Conservation (phyloP, 441 rosid species). For the Pelargonium cotyledonis region DNA sequence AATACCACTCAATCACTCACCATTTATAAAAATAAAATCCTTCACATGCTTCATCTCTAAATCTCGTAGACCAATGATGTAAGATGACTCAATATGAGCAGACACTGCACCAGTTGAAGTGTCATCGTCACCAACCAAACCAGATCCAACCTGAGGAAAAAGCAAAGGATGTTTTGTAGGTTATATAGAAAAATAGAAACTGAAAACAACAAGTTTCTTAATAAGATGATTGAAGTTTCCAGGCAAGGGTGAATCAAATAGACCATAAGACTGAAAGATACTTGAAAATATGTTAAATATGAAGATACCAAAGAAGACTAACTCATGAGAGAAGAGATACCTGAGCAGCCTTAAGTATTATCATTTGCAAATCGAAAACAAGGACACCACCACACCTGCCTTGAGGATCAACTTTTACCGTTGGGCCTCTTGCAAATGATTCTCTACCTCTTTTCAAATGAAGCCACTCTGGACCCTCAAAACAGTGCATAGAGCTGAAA, state of each 20-base stretch:
- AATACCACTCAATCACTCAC: slow-evolving; percentile 39
- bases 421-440: slow-evolving; percentile 79
- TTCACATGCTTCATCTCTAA: slow-evolving; percentile 86
- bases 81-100: slow-evolving; percentile 80
- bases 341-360: slow-evolving; percentile 93
- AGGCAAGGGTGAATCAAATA: not conserved
- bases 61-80: slow-evolving; percentile 76
- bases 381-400: slow-evolving; percentile 96
- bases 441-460: slow-evolving; percentile 93
- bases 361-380: slow-evolving; percentile 93
- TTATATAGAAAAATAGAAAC: slow-evolving; percentile 2
- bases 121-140: slow-evolving; percentile 91
- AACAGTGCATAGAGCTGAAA: slow-evolving; percentile 97
- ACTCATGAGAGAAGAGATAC: slow-evolving; percentile 34
- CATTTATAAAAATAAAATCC: slow-evolving; percentile 90
- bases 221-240: not conserved
- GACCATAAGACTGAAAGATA: not conserved
- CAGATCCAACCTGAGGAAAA: slow-evolving; percentile 62
- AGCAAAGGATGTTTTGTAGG: not conserved
- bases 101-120: slow-evolving; percentile 53
- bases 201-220: not conserved
- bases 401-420: slow-evolving; percentile 91
- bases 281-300: not conserved
- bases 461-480: slow-evolving; percentile 96
- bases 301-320: slow-evolving; percentile 15